Evolutionary conservation across 2,329 filamentous ascomycete genomes (phyloP).

Genomic region (Ophiostoma perfectum): DNA sequence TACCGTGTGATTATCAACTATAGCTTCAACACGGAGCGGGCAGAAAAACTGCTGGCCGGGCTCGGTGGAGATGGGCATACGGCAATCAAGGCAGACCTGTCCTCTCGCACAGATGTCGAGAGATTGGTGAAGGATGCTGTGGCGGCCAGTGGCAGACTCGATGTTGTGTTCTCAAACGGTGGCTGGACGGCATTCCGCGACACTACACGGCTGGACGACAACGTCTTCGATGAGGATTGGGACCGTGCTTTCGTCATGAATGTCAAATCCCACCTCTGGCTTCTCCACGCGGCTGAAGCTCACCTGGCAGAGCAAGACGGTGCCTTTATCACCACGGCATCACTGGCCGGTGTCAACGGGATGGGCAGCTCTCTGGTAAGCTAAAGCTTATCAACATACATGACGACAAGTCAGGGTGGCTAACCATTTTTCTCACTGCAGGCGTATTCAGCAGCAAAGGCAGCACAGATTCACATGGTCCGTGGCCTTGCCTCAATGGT

Average conservation of each 20-base stretch:
- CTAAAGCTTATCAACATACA: background rate
- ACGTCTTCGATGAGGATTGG: constrained; percentile 54
- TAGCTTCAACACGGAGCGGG: constrained; percentile 54
- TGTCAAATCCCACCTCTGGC: constrained; percentile 57
- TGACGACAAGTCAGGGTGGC: too few relatives aligned
- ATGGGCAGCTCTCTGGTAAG: constrained; percentile 54
- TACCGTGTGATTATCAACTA: constrained; percentile 72
- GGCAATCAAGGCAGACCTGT: constrained; percentile 57
- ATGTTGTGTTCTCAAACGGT: constrained; percentile 72
- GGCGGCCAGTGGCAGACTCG: constrained; percentile 60
- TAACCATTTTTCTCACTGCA: constrained; percentile 25
- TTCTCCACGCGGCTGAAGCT: constrained; percentile 50
- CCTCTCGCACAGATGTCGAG: constrained; percentile 52
- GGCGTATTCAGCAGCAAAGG: constrained; percentile 74
- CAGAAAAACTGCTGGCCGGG: constrained; percentile 52
- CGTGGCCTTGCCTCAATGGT: constrained; percentile 50
- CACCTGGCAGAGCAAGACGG: constrained; percentile 54
- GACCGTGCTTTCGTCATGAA: constrained; percentile 56
- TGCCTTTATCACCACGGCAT: constrained; percentile 59
- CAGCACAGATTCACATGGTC: constrained; percentile 59
- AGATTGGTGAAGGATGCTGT: constrained; percentile 55
- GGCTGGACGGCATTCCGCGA: constrained; percentile 48
- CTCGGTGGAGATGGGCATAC: constrained; percentile 42
- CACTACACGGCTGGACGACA: constrained; percentile 46
- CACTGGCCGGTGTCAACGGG: constrained; percentile 57